Conservation (phyloP, 31 red algal genomes). For the Endocladia muricata region DNA sequence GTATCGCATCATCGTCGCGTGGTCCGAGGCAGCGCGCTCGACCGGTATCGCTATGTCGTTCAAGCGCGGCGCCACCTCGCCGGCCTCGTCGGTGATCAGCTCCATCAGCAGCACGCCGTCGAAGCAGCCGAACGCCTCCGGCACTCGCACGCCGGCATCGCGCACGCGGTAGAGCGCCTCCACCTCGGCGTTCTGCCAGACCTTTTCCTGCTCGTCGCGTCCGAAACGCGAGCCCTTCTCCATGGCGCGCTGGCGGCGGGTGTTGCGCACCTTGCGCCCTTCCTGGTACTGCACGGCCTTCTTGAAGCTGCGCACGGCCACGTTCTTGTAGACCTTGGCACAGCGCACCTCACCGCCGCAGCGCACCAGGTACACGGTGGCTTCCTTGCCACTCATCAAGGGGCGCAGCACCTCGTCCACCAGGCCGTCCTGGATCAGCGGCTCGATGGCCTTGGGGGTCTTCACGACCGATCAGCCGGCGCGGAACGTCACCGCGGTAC, state of each 20-base stretch:
- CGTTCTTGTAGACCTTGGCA: conserved; percentile 4
- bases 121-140: conserved; percentile 3
- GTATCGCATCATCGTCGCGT: background rate
- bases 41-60: background rate
- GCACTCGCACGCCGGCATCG: background rate
- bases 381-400: conserved; percentile 1
- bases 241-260: background rate
- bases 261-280: background rate
- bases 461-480: no score
- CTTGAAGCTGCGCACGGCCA: background rate
- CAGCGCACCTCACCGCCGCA: background rate
- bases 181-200: background rate
- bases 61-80: background rate
- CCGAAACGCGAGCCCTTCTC: background rate
- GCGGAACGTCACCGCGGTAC: conserved; percentile 1
- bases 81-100: background rate
- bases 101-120: conserved; percentile 1
- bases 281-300: background rate
- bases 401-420: background rate
- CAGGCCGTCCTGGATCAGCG: background rate
- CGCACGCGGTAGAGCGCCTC: background rate
- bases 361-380: background rate
- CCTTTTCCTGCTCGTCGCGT: conserved; percentile 1
- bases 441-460: background rate
- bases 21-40: background rate